Percentiles rank a stretch among this genome's conserved stretches.
phyloP scores from a whole-genome alignment of 2,329 filamentous ascomycete genomes.

The Penicillium rolfsii region DNA sequence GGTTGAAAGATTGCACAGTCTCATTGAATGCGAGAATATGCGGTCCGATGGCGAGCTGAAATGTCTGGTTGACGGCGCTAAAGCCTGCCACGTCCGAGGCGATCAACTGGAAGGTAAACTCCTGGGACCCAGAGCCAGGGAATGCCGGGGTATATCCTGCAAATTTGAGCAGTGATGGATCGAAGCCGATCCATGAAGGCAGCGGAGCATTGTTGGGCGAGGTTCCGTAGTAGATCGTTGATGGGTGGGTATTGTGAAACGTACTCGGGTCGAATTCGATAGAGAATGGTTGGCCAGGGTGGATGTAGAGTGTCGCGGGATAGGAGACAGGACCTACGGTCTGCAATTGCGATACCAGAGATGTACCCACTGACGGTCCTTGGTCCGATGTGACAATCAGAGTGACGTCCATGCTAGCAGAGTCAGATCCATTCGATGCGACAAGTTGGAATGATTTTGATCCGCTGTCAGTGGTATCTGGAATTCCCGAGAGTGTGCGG shows the following conservation, averaged over 20 bases:
- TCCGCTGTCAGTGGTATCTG: slow-evolving; percentile 60
- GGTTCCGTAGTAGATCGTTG: slow-evolving; percentile 74
- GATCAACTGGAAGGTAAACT: slow-evolving; percentile 71
- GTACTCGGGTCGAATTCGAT: slow-evolving; percentile 72
- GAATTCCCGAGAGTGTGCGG: slow-evolving; percentile 72
- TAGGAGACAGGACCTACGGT: slow-evolving; percentile 41
- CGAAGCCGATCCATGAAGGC: slow-evolving; percentile 82
- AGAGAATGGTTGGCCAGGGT: slow-evolving; percentile 56
- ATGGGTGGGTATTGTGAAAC: slow-evolving; percentile 61
- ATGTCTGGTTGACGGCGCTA: slow-evolving; percentile 65
- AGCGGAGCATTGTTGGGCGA: slow-evolving; percentile 78
- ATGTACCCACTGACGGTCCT: slow-evolving; percentile 40
- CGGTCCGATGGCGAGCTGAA: slow-evolving; percentile 72
- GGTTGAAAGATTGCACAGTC: slow-evolving; percentile 60
- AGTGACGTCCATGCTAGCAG: slow-evolving; percentile 66
- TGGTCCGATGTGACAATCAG: slow-evolving; percentile 66
- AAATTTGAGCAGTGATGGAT: slow-evolving; percentile 66
- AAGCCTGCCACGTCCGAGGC: slow-evolving; percentile 82
- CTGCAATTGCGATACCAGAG: slow-evolving; percentile 43
- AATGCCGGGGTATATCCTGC: slow-evolving; percentile 70
- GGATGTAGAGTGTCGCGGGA: slow-evolving; percentile 44
- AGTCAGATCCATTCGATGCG: slow-evolving; percentile 69
- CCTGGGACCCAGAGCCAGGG: slow-evolving; percentile 68
- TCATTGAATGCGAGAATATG: slow-evolving; percentile 70
- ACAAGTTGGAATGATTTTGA: slow-evolving; percentile 66